These are phyloP conservation scores for Mortierella sp. DNA, from an alignment of 371 early-diverging fungal genomes.

Conservation along the genomic window DNA sequence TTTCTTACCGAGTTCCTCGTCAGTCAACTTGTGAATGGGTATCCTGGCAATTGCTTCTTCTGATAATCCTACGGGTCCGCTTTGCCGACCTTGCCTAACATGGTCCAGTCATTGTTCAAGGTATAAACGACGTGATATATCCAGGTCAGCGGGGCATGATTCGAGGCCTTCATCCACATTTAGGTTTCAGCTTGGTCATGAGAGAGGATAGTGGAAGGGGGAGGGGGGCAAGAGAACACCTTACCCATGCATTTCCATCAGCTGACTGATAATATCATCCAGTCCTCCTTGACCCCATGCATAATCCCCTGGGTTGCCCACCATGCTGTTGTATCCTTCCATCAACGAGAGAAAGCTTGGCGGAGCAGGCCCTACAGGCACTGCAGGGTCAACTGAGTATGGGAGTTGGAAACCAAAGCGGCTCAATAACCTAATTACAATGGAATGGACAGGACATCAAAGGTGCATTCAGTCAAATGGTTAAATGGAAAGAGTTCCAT, in stretches of 20 bases:
- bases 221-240: constrained; percentile 15
- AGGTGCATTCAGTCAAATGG: no score
- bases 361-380: constrained; percentile 19
- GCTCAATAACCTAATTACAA: constrained; percentile 24
- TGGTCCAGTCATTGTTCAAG: background rate
- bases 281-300: constrained; percentile 68
- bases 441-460: background rate
- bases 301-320: constrained; percentile 71
- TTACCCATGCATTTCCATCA: constrained; percentile 81
- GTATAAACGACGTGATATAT: no score
- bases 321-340: constrained; percentile 32
- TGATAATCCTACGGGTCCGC: constrained; percentile 76
- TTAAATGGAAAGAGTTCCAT: no score
- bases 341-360: constrained; percentile 13
- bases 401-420: constrained; percentile 34
- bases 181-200: background rate
- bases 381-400: constrained; percentile 30
- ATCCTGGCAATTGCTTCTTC: constrained; percentile 70
- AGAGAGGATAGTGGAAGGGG: background rate
- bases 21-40: constrained; percentile 58
- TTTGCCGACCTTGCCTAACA: constrained; percentile 50
- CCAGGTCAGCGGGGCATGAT: background rate
- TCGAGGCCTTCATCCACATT: background rate
- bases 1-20: constrained; percentile 60
- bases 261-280: constrained; percentile 81